These are phyloP conservation scores for Kodamaea alishanica DNA, from an alignment of 1,139 yeast species.

Conservation along the genomic window DNA sequence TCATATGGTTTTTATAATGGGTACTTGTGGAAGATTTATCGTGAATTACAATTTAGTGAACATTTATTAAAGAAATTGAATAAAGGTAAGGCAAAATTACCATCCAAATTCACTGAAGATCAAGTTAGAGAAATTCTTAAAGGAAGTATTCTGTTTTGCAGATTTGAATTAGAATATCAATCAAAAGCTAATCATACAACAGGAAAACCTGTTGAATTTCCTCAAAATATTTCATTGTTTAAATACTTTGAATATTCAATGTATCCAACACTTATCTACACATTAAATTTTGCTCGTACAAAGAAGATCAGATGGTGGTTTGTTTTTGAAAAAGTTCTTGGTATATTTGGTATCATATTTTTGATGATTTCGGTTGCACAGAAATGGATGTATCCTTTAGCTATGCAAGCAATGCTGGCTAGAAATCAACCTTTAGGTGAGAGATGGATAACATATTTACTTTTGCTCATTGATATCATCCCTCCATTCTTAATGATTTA, in stretches of 20 bases:
- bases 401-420: constrained; percentile 53
- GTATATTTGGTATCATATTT: constrained; percentile 81
- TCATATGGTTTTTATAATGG: constrained; percentile 89
- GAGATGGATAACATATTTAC: constrained; percentile 51
- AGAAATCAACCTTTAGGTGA: constrained; percentile 43
- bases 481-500: constrained; percentile 78
- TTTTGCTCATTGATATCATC: constrained; percentile 66
- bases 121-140: constrained; percentile 27
- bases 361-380: constrained; percentile 84
- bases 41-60: constrained; percentile 54
- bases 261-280: constrained; percentile 89
- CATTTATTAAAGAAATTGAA: constrained; percentile 24
- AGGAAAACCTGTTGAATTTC: constrained; percentile 44
- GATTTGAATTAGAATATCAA: constrained; percentile 58
- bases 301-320: constrained; percentile 63
- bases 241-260: constrained; percentile 76
- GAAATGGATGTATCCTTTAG: constrained; percentile 71
- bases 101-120: constrained; percentile 23
- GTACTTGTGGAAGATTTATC: constrained; percentile 64
- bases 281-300: constrained; percentile 78
- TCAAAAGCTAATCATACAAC: constrained; percentile 20
- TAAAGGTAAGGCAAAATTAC: constrained; percentile 7
- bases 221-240: constrained; percentile 59
- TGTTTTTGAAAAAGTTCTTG: constrained; percentile 66
- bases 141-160: constrained; percentile 57